Base-by-base conservation (phyloP, 2,329 filamentous ascomycete genomes). In the Ceratocystis huliohia region DNA sequence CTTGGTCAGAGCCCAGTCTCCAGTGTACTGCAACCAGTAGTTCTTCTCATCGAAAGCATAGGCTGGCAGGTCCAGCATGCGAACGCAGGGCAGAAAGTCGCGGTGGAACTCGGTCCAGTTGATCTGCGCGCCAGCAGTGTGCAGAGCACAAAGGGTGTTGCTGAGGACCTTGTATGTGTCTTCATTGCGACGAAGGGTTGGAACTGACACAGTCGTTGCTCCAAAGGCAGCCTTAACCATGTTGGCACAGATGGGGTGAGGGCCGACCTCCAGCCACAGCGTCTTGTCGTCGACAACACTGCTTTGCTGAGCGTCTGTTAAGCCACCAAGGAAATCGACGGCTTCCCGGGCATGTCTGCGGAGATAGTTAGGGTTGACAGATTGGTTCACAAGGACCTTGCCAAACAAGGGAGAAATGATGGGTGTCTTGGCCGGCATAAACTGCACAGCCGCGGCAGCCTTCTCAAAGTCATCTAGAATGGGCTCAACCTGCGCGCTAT, bases 11-110 rank as follows among this genome's bases (percentile, higher is more conserved):
- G 81, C 83, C 84, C 87, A 91, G 74, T 91, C 85, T 69, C 88
- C 86, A 69, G 80, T 75, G 72, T 84, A 85, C 71, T 80, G 78
- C 53, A 84, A 78, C 82, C 83, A 85, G 73, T 91, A 90, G 69
- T 83, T 87, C 78, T 89, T 89, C 71, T 84, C 78, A 71, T 91
- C 85, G 76, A 88, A 92, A 0, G 80, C 80, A 73, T 91, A 92
- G 1, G 82, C 81, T 0, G 88, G 88, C 0, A 91, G 76, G 5
- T 82, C 77, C 5, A 89, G 75, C 8, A 91, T 78, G 2, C 74
- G 74, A 2, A 77, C 73, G 13, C 73, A 75, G 0, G 70, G 66
- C 22, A 72, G 71, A 69, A 81, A 81, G 68, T 78, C 76, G 65
- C 81, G 76, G 70, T 88, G 84, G 72, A 83, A 88, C 74, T 90